Evolutionary conservation across 768 basidiomycete genomes (phyloP).

Genomic region (Pleurotus sapidus): DNA sequence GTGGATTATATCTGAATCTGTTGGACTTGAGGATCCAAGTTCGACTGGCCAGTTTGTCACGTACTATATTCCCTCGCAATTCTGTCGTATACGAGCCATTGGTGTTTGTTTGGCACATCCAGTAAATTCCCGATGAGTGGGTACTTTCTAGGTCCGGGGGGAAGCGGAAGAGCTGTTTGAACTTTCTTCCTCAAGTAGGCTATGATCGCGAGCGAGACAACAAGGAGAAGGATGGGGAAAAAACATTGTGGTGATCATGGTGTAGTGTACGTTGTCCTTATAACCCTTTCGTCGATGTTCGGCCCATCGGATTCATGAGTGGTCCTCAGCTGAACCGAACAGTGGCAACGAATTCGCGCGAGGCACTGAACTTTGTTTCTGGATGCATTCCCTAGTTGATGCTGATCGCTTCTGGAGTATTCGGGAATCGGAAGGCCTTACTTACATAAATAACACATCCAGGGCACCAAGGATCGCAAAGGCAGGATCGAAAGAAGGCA

Average conservation of each 20-base stretch:
- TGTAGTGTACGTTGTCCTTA: too few relatives aligned
- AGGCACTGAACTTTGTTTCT: too few relatives aligned
- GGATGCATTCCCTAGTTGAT: too few relatives aligned
- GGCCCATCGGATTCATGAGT: neutral
- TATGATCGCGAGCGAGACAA: neutral
- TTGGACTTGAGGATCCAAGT: neutral
- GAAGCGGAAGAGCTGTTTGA: constrained; percentile 12
- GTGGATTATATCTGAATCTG: constrained; percentile 29
- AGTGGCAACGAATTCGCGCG: neutral
- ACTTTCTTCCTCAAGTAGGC: neutral
- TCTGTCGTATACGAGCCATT: constrained; percentile 18
- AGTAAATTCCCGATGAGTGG: constrained; percentile 22
- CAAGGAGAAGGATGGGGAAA: neutral
- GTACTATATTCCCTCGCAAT: constrained; percentile 18
- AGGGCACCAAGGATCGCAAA: too few relatives aligned
- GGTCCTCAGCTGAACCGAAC: neutral
- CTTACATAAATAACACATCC: too few relatives aligned
- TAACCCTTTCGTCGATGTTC: too few relatives aligned
- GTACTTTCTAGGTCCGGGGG: constrained; percentile 23
- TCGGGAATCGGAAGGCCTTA: too few relatives aligned
- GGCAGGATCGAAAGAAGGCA: too few relatives aligned
- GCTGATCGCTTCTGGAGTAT: too few relatives aligned
- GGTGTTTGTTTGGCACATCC: constrained; percentile 14
- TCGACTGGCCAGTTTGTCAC: neutral
- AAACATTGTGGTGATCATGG: neutral